phyloP scores from a whole-genome alignment of 192 early-diverging fungal genomes.

The Entophlyctis luteolus region DNA sequence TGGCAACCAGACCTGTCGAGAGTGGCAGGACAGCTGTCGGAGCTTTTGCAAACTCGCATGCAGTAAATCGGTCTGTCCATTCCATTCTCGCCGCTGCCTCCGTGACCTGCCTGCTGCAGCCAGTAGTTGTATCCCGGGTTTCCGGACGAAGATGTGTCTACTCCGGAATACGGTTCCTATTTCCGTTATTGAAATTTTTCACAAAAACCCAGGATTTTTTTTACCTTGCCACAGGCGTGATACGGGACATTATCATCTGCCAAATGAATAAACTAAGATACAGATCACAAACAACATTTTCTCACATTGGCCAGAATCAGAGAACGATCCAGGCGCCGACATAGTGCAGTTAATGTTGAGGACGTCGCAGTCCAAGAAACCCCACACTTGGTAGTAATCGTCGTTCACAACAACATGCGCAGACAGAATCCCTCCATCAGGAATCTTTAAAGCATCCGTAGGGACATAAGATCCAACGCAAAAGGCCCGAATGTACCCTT shows the following conservation, averaged over 20 bases:
- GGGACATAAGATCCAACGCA: constrained; percentile 32
- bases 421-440: constrained; percentile 15
- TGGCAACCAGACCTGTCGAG: constrained; percentile 28
- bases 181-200: no score
- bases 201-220: no score
- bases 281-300: no score
- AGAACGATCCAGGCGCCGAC: constrained; percentile 16
- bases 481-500: constrained; percentile 33
- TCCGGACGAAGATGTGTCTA: background rate
- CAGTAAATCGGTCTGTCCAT: constrained; percentile 22
- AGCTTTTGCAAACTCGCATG: constrained; percentile 31
- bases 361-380: constrained; percentile 24
- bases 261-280: no score
- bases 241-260: constrained; percentile 13
- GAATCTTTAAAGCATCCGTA: constrained; percentile 20
- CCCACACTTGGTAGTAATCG: constrained; percentile 24
- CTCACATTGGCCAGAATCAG: constrained; percentile 34
- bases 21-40: constrained; percentile 14
- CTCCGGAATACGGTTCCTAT: constrained; percentile 37
- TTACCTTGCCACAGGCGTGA: background rate
- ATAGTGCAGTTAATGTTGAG: constrained; percentile 30
- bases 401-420: constrained; percentile 13
- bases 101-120: constrained; percentile 31
- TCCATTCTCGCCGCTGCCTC: background rate
- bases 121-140: constrained; percentile 20